These are phyloP conservation scores for Colletotrichum sp. DNA, from an alignment of 2,329 filamentous ascomycete genomes.

Conservation along the genomic window DNA sequence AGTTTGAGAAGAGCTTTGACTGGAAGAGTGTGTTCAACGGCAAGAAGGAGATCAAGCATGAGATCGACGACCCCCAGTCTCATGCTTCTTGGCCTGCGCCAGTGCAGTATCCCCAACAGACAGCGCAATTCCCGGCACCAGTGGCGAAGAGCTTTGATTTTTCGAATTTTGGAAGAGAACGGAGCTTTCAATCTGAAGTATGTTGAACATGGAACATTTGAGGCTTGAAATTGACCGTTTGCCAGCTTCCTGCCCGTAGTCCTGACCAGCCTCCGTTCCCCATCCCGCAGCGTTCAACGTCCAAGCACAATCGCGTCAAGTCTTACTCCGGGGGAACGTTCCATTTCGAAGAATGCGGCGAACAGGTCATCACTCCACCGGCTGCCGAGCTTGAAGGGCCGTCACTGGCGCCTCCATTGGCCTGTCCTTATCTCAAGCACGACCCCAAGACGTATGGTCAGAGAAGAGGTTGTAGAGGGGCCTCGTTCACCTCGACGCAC, in stretches of 20 bases:
- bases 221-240: neutral
- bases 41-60: neutral
- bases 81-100: neutral
- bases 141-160: neutral
- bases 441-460: neutral
- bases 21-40: neutral
- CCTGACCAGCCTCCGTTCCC: neutral
- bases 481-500: neutral
- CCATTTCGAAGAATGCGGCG: neutral
- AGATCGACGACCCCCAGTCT: neutral
- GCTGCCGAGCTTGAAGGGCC: neutral
- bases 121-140: neutral
- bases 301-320: neutral
- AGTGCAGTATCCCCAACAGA: neutral
- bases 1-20: neutral
- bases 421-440: neutral
- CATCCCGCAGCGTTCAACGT: neutral
- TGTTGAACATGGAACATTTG: neutral
- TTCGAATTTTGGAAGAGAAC: neutral
- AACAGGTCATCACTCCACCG: neutral
- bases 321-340: neutral
- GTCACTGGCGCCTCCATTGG: neutral
- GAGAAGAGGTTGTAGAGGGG: neutral
- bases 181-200: neutral
- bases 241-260: neutral